phyloP scores from a whole-genome alignment of 345 rosid genomes.

The Luvunga scandens region DNA sequence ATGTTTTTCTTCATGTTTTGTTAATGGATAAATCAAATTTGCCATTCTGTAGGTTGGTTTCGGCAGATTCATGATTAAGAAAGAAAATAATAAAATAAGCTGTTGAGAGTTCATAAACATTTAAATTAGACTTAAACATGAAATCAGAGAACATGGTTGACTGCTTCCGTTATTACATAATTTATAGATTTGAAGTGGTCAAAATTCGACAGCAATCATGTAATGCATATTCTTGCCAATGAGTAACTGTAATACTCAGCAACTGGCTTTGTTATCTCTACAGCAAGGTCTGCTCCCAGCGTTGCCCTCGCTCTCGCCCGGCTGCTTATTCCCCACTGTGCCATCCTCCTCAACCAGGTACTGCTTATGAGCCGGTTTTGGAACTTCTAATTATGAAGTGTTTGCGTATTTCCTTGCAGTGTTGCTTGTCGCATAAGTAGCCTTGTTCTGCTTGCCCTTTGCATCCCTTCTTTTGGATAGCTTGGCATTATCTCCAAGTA shows the following conservation, averaged over 20 bases:
- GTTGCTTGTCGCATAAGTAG: no score
- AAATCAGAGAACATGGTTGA: neutral
- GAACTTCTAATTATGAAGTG: neutral
- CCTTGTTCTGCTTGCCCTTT: neutral
- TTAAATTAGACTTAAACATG: neutral
- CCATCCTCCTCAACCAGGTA: conserved; percentile 16
- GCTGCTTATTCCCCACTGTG: neutral
- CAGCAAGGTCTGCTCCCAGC: conserved; percentile 15
- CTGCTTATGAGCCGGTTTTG: neutral
- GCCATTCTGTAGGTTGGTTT: no score
- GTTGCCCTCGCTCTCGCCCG: neutral
- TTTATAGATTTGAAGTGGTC: no score
- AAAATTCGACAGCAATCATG: no score
- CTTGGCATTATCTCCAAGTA: no score
- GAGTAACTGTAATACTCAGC: neutral
- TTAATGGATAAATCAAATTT: no score
- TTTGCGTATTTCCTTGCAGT: neutral
- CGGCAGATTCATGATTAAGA: no score
- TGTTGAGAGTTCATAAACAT: no score
- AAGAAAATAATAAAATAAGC: no score
- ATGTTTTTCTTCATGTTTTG: no score
- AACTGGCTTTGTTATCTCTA: neutral
- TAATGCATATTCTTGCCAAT: neutral
- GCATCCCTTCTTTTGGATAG: neutral
- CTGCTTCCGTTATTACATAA: no score